A percentile compares a stretch with the other conserved stretches of the same genome.
Conservation (phyloP, 2,329 filamentous ascomycete genomes). For the Fusarium duplospermum region DNA sequence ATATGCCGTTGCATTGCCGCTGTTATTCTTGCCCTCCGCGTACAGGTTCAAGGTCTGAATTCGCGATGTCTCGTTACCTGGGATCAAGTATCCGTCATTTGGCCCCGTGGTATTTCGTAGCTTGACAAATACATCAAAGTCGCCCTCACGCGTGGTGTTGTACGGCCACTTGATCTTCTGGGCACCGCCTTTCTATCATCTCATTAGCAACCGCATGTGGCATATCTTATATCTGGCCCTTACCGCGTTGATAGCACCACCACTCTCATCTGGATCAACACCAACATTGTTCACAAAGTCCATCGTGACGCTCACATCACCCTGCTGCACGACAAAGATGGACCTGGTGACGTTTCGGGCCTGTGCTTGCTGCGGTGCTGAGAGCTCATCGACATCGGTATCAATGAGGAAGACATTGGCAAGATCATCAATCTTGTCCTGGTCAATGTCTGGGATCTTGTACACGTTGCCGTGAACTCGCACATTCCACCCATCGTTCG, state of each 20-base stretch:
- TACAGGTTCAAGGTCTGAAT: constrained; percentile 78
- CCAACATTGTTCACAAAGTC: constrained; percentile 61
- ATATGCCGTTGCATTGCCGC: constrained; percentile 81
- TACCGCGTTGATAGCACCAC: constrained; percentile 62
- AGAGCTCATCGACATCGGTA: constrained; percentile 69
- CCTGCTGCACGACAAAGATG: constrained; percentile 82
- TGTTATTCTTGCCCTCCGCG: constrained; percentile 69
- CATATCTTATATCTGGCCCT: not conserved
- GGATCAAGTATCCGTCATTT: constrained; percentile 60
- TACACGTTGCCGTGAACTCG: constrained; percentile 85
- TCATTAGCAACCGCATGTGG: constrained; percentile 1
- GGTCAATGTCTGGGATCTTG: constrained; percentile 77
- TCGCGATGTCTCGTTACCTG: constrained; percentile 72
- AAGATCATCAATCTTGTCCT: constrained; percentile 73
- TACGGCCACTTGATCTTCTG: constrained; percentile 74
- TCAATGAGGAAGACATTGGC: constrained; percentile 78
- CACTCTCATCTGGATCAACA: constrained; percentile 64
- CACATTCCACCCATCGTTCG: constrained; percentile 79
- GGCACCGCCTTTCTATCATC: constrained; percentile 61
- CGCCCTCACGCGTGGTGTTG: constrained; percentile 73
- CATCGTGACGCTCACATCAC: constrained; percentile 71
- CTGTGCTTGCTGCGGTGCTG: constrained; percentile 69
- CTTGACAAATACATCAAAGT: constrained; percentile 78
- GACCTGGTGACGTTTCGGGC: constrained; percentile 78
- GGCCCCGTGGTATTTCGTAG: constrained; percentile 68